Evolutionary conservation across 225 moss, liverwort and hornwort species (phyloP), one percentile per base, ranked within the genome.

Genomic region (Antitrichia curtipendula): DNA sequence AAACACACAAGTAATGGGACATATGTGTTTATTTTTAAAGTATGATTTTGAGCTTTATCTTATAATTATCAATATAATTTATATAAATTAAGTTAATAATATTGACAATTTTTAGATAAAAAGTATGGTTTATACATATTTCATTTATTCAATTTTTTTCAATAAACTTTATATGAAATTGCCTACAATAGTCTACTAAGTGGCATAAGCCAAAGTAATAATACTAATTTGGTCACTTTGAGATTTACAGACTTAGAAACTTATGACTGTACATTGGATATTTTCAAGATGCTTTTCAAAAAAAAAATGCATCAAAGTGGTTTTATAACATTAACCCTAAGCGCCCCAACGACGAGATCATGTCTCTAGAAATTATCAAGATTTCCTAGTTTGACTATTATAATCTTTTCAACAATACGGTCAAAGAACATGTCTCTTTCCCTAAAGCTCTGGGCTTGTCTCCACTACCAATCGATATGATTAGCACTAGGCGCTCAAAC

Each of bases 131-230:
- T 25, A n/a, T 75, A 21, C 2, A 11, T 10, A 25, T 77, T 54
- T 36, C 24, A 7, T 24, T 77, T 16, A 4, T 22, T 75, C 50
- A 52, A 52, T 2, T 10, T 16, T 28, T 24, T 10, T 4, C 10
- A 2, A 9, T 23, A 76, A 24, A 15, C 10, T 76, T 52, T 9
- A 36, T 36, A 7, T 15, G 9, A 9, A 76, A 15, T 2, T 25
- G 4, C 2, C 0, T 77, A 0, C 16, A 77, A 4, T 3, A 25
- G 5, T 56, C n/a, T 54, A 17, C 3, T 56, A 27, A n/a, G 11
- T 54, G 10, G 13, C 4, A 25, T n/a, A 54, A 21, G 54, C 16
- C 10, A 54, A 54, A 77, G 13, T 52, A 14, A 0, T 54, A 38
- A 10, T 38, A n/a, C 2, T 12, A 5, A n/a, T 25, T 56, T 38